Base-by-base conservation (phyloP, 2,329 filamentous ascomycete species). In the Colletotrichum chlorophyti region DNA sequence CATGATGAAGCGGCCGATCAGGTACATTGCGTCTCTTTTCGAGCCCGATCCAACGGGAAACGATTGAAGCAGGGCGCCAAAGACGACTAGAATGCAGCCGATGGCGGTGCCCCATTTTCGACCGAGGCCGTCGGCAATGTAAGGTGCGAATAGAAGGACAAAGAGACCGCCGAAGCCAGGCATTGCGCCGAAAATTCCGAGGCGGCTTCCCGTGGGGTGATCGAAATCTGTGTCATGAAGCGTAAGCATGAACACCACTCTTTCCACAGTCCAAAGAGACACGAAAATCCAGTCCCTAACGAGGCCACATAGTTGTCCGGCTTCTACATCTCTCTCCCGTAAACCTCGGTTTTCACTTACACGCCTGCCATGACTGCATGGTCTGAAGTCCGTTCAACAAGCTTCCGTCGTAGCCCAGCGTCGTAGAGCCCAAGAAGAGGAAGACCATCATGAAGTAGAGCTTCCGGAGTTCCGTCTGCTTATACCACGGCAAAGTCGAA, bases 1-100 rank as follows among this genome's bases (percentile, higher is more conserved):
- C 45, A 84, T 76, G 53, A 84, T 68, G 65, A 83, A 81, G 50
- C 83, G 74, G 49, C 80, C 81, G n/a, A 70, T 77, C 62, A 82
- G 76, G 61, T 82, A 84, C 45, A 60, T 59, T 12, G 52, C 52
- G 11, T 67, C 60, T n/a, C 58, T 29, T n/a, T 15, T 26, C 7
- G 58, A 21, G 11, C 32, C 49, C 71, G 6, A 76, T 67, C 21
- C 78, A 68, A 10, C 77, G 74, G 63, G 81, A 77, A 61, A 82
- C 5, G 41, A 53, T 7, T 58, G 58, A 10, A 79, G 70, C 6
- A 80, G 65, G 4, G 78, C 74, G 5, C 79, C 79, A n/a, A 78
- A 62, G n/a, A 78, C 68, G 73, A 81, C 81, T 45, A 82, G 70
- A 1, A 72, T 62, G n/a, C 76, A 79, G 5, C 80, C 79, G 38